Percentiles rank a stretch among this genome's conserved stretches.
Conservation (phyloP, 2,329 filamentous ascomycete species). For the Stachybotrys chartarum region DNA sequence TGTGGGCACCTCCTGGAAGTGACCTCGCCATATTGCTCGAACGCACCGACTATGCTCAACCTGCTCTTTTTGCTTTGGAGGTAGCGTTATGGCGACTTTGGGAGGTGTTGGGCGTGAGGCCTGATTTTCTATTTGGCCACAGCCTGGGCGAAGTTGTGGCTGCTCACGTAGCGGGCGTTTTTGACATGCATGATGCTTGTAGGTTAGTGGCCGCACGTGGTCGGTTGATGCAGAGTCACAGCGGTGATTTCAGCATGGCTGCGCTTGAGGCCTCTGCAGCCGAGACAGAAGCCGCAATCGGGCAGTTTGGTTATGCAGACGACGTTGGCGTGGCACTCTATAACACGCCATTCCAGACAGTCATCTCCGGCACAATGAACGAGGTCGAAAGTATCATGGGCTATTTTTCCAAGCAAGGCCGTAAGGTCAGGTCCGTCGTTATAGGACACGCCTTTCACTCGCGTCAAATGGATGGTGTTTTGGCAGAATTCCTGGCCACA, state of each 20-base stretch:
- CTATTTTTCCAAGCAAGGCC: constrained; percentile 22
- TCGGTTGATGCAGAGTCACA: constrained; percentile 39
- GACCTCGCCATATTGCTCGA: constrained; percentile 12
- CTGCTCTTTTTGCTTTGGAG: constrained; percentile 24
- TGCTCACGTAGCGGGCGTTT: constrained; percentile 21
- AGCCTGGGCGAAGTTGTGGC: constrained; percentile 17
- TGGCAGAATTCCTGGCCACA: constrained; percentile 48
- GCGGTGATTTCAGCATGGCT: constrained; percentile 24
- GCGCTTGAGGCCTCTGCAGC: constrained; percentile 24
- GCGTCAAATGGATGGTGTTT: constrained; percentile 41
- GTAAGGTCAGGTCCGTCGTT: constrained; percentile 36
- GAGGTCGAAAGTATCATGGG: constrained; percentile 36
- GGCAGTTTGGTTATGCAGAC: constrained; percentile 11
- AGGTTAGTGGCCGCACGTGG: constrained; percentile 21
- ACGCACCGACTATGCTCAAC: constrained; percentile 22
- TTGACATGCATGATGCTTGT: constrained; percentile 22
- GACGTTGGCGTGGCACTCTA: constrained; percentile 56
- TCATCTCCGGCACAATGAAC: constrained; percentile 43
- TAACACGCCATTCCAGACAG: constrained; percentile 68
- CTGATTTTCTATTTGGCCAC: constrained; percentile 17
- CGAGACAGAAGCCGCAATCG: constrained; percentile 30
- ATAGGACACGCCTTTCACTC: constrained; percentile 47
- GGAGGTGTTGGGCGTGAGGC: constrained; percentile 19
- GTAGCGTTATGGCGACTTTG: constrained; percentile 22
- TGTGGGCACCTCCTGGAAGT: constrained; percentile 19